phyloP scores from a whole-genome alignment of 1,284 basidiomycete species.

The Ustilago lituana region DNA sequence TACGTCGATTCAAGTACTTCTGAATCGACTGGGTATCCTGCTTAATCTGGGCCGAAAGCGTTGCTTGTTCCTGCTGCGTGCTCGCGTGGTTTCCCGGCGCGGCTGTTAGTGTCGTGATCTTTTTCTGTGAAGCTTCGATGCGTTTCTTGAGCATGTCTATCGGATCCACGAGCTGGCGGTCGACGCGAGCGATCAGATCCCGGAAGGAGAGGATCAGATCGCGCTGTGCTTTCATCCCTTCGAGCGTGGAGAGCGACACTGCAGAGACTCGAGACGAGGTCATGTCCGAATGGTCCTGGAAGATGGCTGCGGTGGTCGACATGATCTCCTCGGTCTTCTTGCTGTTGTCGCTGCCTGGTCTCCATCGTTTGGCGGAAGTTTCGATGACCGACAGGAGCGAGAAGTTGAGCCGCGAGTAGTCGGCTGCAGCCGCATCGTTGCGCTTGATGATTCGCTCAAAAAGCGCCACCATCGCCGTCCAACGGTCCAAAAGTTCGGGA shows the following conservation, averaged over 20 bases:
- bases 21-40: constrained; percentile 36
- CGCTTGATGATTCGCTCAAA: constrained; percentile 47
- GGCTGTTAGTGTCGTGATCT: constrained; percentile 28
- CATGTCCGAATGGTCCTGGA: constrained; percentile 40
- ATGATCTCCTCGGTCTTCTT: constrained; percentile 38
- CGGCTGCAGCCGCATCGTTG: constrained; percentile 48
- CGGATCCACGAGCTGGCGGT: constrained; percentile 41
- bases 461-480: constrained; percentile 44
- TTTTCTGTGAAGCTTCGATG: constrained; percentile 36
- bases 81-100: constrained; percentile 6
- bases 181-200: constrained; percentile 39
- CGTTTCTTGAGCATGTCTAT: constrained; percentile 44
- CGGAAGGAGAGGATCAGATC: constrained; percentile 49
- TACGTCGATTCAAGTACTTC: constrained; percentile 39
- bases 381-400: constrained; percentile 40
- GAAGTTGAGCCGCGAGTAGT: constrained; percentile 48
- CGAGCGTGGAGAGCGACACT: constrained; percentile 28
- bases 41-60: constrained; percentile 30
- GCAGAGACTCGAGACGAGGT: constrained; percentile 31
- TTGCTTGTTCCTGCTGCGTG: constrained; percentile 39
- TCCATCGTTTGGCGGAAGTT: constrained; percentile 34
- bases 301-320: constrained; percentile 20
- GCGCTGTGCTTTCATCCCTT: constrained; percentile 44
- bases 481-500: constrained; percentile 41
- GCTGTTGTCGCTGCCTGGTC: constrained; percentile 37